Evolutionary conservation across 2,329 filamentous ascomycete genomes (phyloP), one percentile per base, ranked within the genome.

Genomic region (Neobulgaria alba): DNA sequence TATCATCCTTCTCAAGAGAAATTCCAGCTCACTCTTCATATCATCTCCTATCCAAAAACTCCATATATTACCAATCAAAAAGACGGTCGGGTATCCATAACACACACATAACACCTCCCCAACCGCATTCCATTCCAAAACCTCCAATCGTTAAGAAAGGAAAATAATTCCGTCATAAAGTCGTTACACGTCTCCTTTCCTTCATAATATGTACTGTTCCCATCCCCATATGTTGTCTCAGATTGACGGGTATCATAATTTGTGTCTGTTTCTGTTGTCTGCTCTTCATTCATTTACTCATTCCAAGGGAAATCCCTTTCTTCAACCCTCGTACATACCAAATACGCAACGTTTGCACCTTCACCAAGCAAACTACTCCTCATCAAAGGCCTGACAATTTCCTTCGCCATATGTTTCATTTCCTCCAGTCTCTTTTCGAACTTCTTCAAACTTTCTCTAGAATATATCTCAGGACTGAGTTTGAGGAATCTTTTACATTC

Each of bases 401-500:
- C 86, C 39, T 84, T 72, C 5, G 89, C 90, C 57, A 90, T 73
- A 41, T 75, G 73, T 66, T 95, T 95, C 40, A 95, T 70, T 67
- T 95, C 89, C 44, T 95, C 87, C 51, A 95, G 73, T 41, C 87
- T 75, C 56, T 84, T 79, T 67, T 95, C 90, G 52, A 95, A 94
- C 3, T 84, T 72, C 46, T 82, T 77, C 36, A 95, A 63, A 47
- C 86, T 90, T n/a, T 95, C 89, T 14, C 89, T 74, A 33, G 75
- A 86, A 64, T 95, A 95, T 5, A 90, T 63, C 15, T 92, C 83
- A 0, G 86, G 83, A 9, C 77, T 81, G 16, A 90, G 67, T 60
- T 94, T 93, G 38, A 95, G 72, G 55, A 95, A 95, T 16, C 78
- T 77, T 63, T 95, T 95, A 59, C 90, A 83, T 50, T 95, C 89